Base-by-base conservation (phyloP, 2,329 filamentous ascomycete species). In the Fusarium haematococcum region DNA sequence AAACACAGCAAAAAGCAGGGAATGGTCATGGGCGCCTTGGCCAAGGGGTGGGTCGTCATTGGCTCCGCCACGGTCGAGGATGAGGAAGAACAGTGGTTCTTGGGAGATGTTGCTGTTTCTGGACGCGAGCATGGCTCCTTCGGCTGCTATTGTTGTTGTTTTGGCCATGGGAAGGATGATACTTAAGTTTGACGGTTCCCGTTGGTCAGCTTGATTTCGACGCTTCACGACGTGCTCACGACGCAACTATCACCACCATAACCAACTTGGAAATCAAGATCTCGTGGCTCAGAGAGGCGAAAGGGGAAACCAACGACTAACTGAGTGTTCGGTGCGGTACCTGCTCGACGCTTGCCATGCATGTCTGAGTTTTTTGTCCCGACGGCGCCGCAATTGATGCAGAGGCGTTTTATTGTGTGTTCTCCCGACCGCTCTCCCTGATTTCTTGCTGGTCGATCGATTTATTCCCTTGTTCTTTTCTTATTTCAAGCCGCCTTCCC, bases 321-420 rank as follows among this genome's bases (percentile, higher is more conserved):
- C 16, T 27, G 25, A 6, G 16, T 14, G 13, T 52, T 30, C 27
- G 48, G 48, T 32, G 54, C 20, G 33, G 16, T 16, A 37, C 56
- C 23, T 41, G 23, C 13, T 63, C n/a, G 56, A 50, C 63, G 48
- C n/a, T 33, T 45, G 50, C 41, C 43, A 63, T 71, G 69, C 69
- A 68, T 71, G 69, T 71, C 69, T 71, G 63, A 71, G 62, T 57
- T 60, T 64, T 62, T 58, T 37, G 25, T 52, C 35, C 30, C 60
- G 39, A 45, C 35, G 65, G 59, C 58, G 65, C 65, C 45, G 20
- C 41, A 70, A 57, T 61, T 45, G 54, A 71, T 67, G 58, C 69
- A 71, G 63, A 71, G 63, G 69, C 69, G 69, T 71, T 71, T 71
- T 54, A 63, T 50, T 62, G 50, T 63, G 50, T 66, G 37, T 33